Evolutionary conservation across 179 eudicot species (phyloP), one percentile per base, ranked within the genome.

Genomic region (Monotropa hypopitys): DNA sequence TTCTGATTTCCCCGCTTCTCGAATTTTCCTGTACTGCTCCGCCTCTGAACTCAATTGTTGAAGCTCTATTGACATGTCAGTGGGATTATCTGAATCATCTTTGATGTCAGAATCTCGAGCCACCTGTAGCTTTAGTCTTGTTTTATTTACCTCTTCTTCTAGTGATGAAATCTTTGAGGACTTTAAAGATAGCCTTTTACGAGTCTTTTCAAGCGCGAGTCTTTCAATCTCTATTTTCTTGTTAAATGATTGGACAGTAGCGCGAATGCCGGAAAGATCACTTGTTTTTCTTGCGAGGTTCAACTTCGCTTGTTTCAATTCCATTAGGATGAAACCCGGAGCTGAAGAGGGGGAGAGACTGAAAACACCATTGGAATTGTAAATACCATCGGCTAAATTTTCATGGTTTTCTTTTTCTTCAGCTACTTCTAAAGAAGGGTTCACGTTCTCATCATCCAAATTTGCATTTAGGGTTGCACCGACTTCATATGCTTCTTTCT

Each of bases 201-300:
- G 92, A 67, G 99, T 93, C 84, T 83, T 90, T 86, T 93, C 97
- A 69, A 95, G 86, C 3, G 89, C 81, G 42, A 71, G 70, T 78
- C 90, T 88, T 80, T 95, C 99, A 69, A 80, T 85, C 84, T 90
- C 98, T 66, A 93, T 86, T 81, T 89, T 91, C 79, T 84, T 90
- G 86, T 87, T 90, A 76, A 85, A 91, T 8, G 82, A 71, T 76
- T 89, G 94, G 7, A 96, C 91, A 3, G 91, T 91, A 5, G 90
- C 86, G 73, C 98, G 88, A 59, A 96, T 96, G n/a, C 84, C 96
- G 54, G 92, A 92, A 16, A 96, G 91, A 82, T 90, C 96, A 71
- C 56, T 81, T 6, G 99, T 91, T 4, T 97, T 96, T 78, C 85
- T 87, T 7, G 88, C 84, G 68, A 96, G 88, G 88, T 96, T 96